A percentile compares a stretch with the other conserved stretches of the same genome.
Evolutionary conservation across 768 basidiomycete species (phyloP).

Genomic region (Psilocybe cubensis): DNA sequence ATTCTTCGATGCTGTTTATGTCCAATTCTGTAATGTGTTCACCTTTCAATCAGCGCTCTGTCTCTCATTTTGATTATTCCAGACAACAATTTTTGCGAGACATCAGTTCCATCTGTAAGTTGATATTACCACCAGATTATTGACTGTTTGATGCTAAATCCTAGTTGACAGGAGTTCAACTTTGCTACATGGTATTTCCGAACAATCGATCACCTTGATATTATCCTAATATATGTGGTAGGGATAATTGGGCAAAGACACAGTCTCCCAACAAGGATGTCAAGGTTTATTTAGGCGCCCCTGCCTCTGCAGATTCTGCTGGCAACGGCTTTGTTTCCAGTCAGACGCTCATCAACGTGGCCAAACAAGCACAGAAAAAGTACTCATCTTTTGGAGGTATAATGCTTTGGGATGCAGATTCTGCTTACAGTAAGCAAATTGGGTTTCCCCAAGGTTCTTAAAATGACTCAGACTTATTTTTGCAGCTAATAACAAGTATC

Average conservation of each 20-base stretch:
- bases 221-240: background rate
- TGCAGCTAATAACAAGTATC: conserved; percentile 60
- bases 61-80: conserved; percentile 1
- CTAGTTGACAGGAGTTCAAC: conserved; percentile 47
- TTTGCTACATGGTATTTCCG: conserved; percentile 45
- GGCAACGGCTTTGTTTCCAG: conserved; percentile 55
- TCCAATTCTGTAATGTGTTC: conserved; percentile 60
- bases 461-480: background rate
- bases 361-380: conserved; percentile 45
- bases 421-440: conserved; percentile 41
- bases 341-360: conserved; percentile 44
- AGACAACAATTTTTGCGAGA: conserved; percentile 65
- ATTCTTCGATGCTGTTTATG: conserved; percentile 71
- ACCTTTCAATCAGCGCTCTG: background rate
- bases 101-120: conserved; percentile 39
- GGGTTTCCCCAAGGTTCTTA: background rate
- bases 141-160: conserved; percentile 14
- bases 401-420: conserved; percentile 49
- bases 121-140: background rate
- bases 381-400: conserved; percentile 67
- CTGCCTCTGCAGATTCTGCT: conserved; percentile 53
- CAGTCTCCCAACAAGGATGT: conserved; percentile 58
- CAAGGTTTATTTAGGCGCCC: conserved; percentile 65
- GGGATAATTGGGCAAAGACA: conserved; percentile 67
- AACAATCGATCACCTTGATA: background rate